Percentiles rank a stretch among this genome's conserved stretches.
phyloP scores from a whole-genome alignment of 495 filamentous ascomycete genomes.

The Penicillium alfredii region DNA sequence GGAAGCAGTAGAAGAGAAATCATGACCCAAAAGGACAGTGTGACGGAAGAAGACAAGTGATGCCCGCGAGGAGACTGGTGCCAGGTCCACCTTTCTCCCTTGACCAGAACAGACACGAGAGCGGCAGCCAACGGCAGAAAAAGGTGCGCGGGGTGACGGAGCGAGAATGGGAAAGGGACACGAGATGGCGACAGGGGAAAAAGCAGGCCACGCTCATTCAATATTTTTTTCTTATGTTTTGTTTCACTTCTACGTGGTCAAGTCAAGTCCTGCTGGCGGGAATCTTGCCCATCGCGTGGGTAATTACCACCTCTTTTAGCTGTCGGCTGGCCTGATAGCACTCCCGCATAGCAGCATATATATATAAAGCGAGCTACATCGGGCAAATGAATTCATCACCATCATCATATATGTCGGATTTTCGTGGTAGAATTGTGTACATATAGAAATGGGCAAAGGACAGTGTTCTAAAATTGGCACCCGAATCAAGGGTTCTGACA shows the following conservation, averaged over 20 bases:
- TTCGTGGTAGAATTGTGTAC: too few relatives aligned
- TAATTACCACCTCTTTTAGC: slow-evolving; percentile 1
- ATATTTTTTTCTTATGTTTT: neutral
- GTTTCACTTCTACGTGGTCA: too few relatives aligned
- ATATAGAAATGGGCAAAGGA: too few relatives aligned
- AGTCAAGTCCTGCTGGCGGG: neutral
- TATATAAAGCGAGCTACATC: slow-evolving; percentile 5
- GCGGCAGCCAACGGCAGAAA: neutral
- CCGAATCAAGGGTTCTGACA: too few relatives aligned
- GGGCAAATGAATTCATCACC: slow-evolving; percentile 11
- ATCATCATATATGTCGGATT: too few relatives aligned
- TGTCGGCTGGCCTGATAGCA: slow-evolving; percentile 6
- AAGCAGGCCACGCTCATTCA: neutral
- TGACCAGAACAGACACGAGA: slow-evolving; percentile 1
- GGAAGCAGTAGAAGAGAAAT: neutral
- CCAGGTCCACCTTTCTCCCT: slow-evolving; percentile 5
- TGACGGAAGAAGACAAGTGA: slow-evolving; percentile 5
- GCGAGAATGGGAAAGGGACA: neutral
- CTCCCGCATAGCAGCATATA: slow-evolving; percentile 2
- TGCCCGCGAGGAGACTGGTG: slow-evolving; percentile 3
- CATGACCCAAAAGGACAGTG: neutral
- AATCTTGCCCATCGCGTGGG: neutral
- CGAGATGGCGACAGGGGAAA: neutral
- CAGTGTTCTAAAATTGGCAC: too few relatives aligned
- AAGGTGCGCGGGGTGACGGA: neutral